Evolutionary conservation across 2,329 filamentous ascomycete genomes (phyloP), one percentile per base, ranked within the genome.

Genomic region (Cercospora beticola): DNA sequence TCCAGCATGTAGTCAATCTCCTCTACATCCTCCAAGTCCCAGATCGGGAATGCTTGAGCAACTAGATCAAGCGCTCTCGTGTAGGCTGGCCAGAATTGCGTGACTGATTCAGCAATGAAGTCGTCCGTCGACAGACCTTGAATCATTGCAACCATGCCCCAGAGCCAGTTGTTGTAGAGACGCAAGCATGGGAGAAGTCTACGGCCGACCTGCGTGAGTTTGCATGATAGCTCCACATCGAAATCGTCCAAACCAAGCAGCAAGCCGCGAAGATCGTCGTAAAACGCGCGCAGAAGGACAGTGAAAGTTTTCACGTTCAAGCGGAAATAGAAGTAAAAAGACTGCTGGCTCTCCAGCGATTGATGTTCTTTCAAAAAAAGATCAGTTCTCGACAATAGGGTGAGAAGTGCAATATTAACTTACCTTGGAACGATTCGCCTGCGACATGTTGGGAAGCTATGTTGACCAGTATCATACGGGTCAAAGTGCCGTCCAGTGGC

Each of bases 401-500:
- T 62, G 18, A 28, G 26, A 31, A 26, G 5, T 10, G 21, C 23
- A 58, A 6, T 33, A 21, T 33, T 62, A 33, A 74, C 78, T 76
- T 83, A 89, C 89, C 82, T 78, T 84, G 82, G 69, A 89, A 84
- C 73, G 86, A 87, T 26, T 86, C 81, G 31, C 84, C 85, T 54
- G 92, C 90, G 76, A 92, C 86, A 72, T 90, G 87, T 78, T 95
- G 92, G 6, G 94, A 92, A 5, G 92, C 89, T 70, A 98, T 91
- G 75, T 96, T 98, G 73, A 94, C 88, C 56, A 97, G 83, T 5
- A 92, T 87, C 79, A 97, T 90, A 77, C 93, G 95, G 70, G 92
- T 86, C 30, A 97, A 79, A 12, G 88, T 86, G 12, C 85, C 85
- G 56, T 89, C 87, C 60, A 90, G 84, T 1, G 87, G 85, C 9